phyloP scores from a whole-genome alignment of 2,329 filamentous ascomycete genomes.

The Paraconiothyrium sp. region DNA sequence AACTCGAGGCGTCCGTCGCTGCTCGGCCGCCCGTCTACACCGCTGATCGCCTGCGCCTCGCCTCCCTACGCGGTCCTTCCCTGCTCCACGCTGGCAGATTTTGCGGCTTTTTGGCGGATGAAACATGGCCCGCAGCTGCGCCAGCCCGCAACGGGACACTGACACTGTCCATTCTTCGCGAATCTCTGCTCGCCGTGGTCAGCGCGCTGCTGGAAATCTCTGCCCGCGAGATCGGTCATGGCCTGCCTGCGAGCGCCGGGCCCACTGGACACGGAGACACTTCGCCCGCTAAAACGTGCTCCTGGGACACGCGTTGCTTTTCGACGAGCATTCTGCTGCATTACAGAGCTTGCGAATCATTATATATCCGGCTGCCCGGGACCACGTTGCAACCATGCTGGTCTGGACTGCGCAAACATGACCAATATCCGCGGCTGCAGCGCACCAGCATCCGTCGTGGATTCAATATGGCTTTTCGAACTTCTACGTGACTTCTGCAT shows the following conservation, averaged over 20 bases:
- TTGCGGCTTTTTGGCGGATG: constrained; percentile 14
- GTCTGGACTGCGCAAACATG: constrained; percentile 14
- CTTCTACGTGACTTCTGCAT: not conserved
- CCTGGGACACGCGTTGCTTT: not conserved
- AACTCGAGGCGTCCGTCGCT: not conserved
- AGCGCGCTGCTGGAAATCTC: not conserved
- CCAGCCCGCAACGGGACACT: constrained; percentile 14
- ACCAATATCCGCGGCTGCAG: constrained; percentile 11
- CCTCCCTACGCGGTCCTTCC: constrained; percentile 6
- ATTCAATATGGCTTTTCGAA: not conserved
- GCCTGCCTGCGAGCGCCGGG: not conserved
- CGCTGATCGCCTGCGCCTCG: constrained; percentile 7
- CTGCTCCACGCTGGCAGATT: constrained; percentile 4
- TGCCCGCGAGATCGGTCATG: constrained; percentile 4
- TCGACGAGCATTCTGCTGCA: constrained; percentile 6
- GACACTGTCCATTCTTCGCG: not conserved
- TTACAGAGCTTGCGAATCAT: not conserved
- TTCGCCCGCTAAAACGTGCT: not conserved
- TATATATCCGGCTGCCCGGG: not conserved
- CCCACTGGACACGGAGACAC: not conserved
- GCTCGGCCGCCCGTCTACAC: not conserved
- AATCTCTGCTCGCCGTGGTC: constrained; percentile 7
- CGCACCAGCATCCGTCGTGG: not conserved
- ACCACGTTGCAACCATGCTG: constrained; percentile 3
- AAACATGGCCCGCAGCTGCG: constrained; percentile 24